Base-by-base conservation (phyloP, 202 grass and related monocot genomes). In the Hordeum pubiflorum region DNA sequence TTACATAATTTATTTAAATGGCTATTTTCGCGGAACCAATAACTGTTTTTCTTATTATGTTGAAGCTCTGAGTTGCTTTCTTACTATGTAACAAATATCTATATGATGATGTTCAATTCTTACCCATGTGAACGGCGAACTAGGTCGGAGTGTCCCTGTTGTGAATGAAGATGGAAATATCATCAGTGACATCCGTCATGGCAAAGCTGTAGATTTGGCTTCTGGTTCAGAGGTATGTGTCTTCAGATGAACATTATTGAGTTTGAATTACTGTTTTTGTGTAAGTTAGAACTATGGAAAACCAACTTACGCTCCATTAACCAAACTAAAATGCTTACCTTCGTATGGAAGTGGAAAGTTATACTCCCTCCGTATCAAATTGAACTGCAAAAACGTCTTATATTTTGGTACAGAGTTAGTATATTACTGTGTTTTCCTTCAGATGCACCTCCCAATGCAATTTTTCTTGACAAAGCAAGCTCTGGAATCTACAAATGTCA, bases 151-250 rank as follows among this genome's bases (percentile, higher is more conserved):
- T 50, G 70, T 98, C 64, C 90, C 87, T 66, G 70, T 98, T 91
- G 55, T 93, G 57, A 93, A 91, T 48, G 92, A 98, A 81, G 96
- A 98, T 82, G 96, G 96, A 78, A 87, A 90, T 86, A 48, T 87
- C 33, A 89, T 92, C 58, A 87, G 71, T 78, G 90, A 91, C 81
- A 75, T 77, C 82, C 77, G 56, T 26, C 41, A 75, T 86, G 79
- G 59, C 83, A 91, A 95, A 93, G 77, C 71, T 73, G 74, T 83
- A 81, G 89, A 89, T 74, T 70, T 74, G 17, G 58, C 79, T 74
- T 75, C 84, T 64, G 40, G 57, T 85, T 74, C 88, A 23, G 90
- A 93, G 94, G 94, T 98, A 91, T 72, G 72, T 32, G 31, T 91
- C 23, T 12, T 74, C 62, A 43, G n/a, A 67, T 79, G 61, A 82